Percentiles rank a stretch among this genome's conserved stretches.
These are phyloP conservation scores for Zasmidium angulare DNA, from an alignment of 2,329 filamentous ascomycete species.

Conservation along the genomic window DNA sequence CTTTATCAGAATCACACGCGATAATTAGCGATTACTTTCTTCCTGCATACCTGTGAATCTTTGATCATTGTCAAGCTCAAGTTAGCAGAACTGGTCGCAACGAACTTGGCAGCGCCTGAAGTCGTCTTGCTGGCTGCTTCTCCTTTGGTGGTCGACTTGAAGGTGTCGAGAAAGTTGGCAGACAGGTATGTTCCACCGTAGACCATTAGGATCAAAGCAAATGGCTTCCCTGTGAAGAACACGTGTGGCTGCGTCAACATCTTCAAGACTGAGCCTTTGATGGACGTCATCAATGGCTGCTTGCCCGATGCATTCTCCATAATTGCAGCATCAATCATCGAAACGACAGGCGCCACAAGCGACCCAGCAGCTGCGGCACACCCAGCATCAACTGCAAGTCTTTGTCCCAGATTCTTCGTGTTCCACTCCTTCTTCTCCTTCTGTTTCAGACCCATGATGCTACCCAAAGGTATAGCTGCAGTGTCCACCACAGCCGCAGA, in stretches of 20 bases:
- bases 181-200: constrained; percentile 90
- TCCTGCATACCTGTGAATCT: too few species aligned
- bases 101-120: constrained; percentile 76
- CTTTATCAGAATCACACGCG: too few species aligned
- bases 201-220: constrained; percentile 65
- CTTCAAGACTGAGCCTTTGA: constrained; percentile 58
- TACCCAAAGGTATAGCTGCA: background rate
- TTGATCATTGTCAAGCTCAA: constrained; percentile 86
- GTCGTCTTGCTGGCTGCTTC: constrained; percentile 63
- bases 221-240: constrained; percentile 65
- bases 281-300: constrained; percentile 58
- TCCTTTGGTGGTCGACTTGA: constrained; percentile 62
- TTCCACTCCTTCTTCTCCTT: constrained; percentile 59
- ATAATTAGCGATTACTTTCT: too few species aligned
- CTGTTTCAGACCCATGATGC: constrained; percentile 6
- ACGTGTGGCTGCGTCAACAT: constrained; percentile 61
- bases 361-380: constrained; percentile 71
- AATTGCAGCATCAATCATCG: constrained; percentile 80
- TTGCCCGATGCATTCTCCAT: constrained; percentile 79
- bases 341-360: constrained; percentile 79
- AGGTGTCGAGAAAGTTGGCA: constrained; percentile 83
- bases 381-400: constrained; percentile 66
- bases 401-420: constrained; percentile 66
- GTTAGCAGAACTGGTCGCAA: constrained; percentile 77
- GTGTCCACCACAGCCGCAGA: constrained; percentile 10